These are phyloP conservation scores for Inonotus hispidus DNA, from an alignment of 1,284 basidiomycete species.

Conservation along the genomic window DNA sequence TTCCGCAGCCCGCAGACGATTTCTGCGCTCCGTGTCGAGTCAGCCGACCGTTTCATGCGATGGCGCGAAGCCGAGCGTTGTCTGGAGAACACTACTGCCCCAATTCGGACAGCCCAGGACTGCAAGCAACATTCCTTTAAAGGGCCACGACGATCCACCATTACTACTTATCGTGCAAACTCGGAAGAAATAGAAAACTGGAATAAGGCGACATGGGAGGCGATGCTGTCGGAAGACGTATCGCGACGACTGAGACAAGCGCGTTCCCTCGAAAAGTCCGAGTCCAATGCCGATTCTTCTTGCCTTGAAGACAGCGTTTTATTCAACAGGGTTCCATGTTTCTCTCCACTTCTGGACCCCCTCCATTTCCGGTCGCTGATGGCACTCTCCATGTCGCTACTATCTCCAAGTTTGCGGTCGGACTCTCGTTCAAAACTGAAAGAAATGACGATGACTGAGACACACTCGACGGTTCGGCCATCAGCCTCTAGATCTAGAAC, in stretches of 20 bases:
- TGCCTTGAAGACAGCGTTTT: background rate
- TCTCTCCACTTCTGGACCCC: constrained; percentile 35
- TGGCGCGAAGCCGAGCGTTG: constrained; percentile 64
- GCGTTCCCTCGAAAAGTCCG: background rate
- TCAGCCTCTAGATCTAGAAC: background rate
- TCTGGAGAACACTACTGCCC: constrained; percentile 24
- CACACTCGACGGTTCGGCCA: background rate
- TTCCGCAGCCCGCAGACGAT: constrained; percentile 58
- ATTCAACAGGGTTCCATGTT: constrained; percentile 9
- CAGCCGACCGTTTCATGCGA: constrained; percentile 59
- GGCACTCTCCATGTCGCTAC: constrained; percentile 41
- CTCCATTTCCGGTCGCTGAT: constrained; percentile 44
- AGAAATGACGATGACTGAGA: background rate
- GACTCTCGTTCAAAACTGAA: background rate
- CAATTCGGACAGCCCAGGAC: background rate
- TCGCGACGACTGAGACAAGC: constrained; percentile 32
- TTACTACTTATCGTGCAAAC: background rate
- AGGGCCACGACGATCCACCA: background rate
- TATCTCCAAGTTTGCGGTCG: constrained; percentile 28
- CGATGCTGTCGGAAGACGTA: constrained; percentile 50
- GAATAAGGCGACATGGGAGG: constrained; percentile 44
- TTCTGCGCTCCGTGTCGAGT: constrained; percentile 50
- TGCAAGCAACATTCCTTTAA: background rate
- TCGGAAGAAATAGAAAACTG: constrained; percentile 45
- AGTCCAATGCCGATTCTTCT: constrained; percentile 18